Base-by-base conservation (phyloP, 23 red algal genomes). In the Gracilaria caudata region DNA sequence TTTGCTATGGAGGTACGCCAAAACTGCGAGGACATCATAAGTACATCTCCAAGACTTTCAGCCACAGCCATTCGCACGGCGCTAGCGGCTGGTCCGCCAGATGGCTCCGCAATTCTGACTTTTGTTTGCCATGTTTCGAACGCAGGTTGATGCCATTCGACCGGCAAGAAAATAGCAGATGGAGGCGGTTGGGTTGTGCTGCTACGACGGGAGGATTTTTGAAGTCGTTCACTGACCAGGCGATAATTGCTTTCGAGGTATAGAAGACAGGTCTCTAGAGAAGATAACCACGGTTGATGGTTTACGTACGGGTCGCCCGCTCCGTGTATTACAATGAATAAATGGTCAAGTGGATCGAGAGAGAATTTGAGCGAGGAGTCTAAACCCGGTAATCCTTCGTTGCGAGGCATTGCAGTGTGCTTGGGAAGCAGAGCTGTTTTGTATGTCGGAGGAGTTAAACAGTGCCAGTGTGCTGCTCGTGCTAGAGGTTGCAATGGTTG, bases 41-140 rank as follows among this genome's bases (percentile, higher is more conserved):
- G 40, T 60, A 86, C 82, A 34, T 86, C 82, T 29, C 82, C 82
- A 34, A 86, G 25, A 23, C 47, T 86, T 41, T 86, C 82, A 25
- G 82, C 64, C 25, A 86, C 64, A 19, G 82, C 82, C 30, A 26
- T 51, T 25, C 82, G 82, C n/a, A 86, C 82, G 35, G 82, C 64
- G 14, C 39, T 54, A 4, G 68, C 20, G 2, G 79, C 55, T 49
- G 57, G 40, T 1, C 49, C 57, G 19, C 46, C 43, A 20, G 45
- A 19, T n/a, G 82, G 82, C 36, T 86, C 82, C 4, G 82, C 82
- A 35, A 73, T 45, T 56, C 20, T 28, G 39, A 86, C 82, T 32
- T 86, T 43, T 23, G 82, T 41, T 39, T 86, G 82, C 82, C 82
- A 86, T 72, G 82, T 53, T 32, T 86, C 82, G 76, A 86, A 86